Evolutionary conservation across 768 basidiomycete species (phyloP).

Genomic region (Mycena epipterygia): DNA sequence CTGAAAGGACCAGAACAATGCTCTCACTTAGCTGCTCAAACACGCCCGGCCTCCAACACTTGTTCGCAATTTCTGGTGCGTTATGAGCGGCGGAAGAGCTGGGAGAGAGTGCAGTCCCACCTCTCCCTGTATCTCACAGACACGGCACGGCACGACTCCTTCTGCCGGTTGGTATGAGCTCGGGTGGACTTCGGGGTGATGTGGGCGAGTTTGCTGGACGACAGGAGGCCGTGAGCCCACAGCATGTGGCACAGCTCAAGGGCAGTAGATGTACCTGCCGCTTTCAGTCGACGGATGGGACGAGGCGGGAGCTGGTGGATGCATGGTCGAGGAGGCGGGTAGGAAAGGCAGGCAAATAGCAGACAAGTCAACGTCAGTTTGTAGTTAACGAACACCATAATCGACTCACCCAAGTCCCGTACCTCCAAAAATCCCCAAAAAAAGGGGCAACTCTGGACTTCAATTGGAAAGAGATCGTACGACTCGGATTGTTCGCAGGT

Average conservation of each 20-base stretch:
- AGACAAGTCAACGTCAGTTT: background rate
- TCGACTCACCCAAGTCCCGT: background rate
- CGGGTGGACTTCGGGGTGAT: no score
- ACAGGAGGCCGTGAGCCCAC: no score
- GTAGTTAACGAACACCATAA: background rate
- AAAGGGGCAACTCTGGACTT: background rate
- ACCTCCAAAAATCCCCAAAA: background rate
- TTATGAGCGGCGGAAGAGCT: background rate
- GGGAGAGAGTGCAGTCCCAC: no score
- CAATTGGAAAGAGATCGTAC: background rate
- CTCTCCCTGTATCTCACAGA: background rate
- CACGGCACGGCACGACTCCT: background rate
- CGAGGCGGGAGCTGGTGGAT: no score
- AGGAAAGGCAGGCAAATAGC: background rate
- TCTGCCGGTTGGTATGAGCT: background rate
- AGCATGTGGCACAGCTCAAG: no score
- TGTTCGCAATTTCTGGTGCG: background rate
- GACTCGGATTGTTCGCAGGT: background rate
- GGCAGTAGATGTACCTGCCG: no score
- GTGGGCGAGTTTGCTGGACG: no score
- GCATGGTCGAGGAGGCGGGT: background rate
- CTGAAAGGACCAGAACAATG: no score
- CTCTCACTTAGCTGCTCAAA: background rate
- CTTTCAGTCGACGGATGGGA: background rate
- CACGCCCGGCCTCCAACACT: background rate